These are phyloP conservation scores for Russula dissimulans DNA, from an alignment of 768 basidiomycete genomes.

Conservation along the genomic window DNA sequence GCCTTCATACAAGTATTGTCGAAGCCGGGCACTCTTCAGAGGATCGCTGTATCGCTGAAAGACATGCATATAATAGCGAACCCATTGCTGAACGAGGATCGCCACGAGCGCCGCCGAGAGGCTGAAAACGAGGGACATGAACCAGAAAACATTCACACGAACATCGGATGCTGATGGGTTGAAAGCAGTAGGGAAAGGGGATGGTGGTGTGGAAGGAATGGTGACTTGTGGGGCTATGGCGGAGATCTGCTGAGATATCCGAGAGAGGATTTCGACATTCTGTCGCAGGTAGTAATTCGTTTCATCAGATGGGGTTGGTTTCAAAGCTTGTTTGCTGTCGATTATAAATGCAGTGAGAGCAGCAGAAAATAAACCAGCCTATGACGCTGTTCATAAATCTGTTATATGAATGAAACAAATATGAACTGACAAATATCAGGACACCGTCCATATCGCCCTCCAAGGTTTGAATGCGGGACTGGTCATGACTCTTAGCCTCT, in stretches of 20 bases:
- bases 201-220: neutral
- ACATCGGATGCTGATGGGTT: constrained; percentile 26
- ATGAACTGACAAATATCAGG: constrained; percentile 30
- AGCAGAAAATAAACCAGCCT: constrained; percentile 12
- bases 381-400: neutral
- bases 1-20: neutral
- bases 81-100: constrained; percentile 19
- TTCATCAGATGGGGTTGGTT: neutral
- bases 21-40: neutral
- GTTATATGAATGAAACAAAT: neutral
- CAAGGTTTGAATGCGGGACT: constrained; percentile 29
- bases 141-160: constrained; percentile 28
- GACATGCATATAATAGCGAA: neutral
- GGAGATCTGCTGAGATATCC: constrained; percentile 5
- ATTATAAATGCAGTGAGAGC: constrained; percentile 2
- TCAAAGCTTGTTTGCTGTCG: neutral
- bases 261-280: neutral
- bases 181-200: constrained; percentile 5
- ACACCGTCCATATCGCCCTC: constrained; percentile 35
- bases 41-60: neutral
- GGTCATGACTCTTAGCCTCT: no score
- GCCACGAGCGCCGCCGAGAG: constrained; percentile 35
- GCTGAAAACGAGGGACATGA: constrained; percentile 23
- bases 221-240: neutral
- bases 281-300: neutral